A percentile compares a stretch with the other conserved stretches of the same genome.
These are phyloP conservation scores for Hypomontagnella submonticulosa DNA, from an alignment of 495 filamentous ascomycete genomes.

Conservation along the genomic window DNA sequence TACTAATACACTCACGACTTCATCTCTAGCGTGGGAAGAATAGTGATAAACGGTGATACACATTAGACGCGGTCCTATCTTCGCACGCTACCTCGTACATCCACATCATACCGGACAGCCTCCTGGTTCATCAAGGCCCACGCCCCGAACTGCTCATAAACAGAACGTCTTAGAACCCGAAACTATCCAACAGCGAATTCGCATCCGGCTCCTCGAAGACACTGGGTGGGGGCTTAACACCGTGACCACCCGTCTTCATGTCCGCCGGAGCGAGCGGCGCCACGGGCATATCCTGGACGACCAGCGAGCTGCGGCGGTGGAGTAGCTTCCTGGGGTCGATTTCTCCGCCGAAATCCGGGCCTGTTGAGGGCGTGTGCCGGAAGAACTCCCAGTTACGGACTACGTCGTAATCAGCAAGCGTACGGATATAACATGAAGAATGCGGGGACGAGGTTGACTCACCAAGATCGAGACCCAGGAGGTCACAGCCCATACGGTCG, in stretches of 20 bases:
- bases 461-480: conserved; percentile 87
- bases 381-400: conserved; percentile 92
- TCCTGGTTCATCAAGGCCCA: too few relatives aligned
- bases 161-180: conserved; percentile 67
- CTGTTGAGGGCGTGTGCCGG: conserved; percentile 52
- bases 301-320: conserved; percentile 76
- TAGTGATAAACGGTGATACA: too few relatives aligned
- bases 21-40: too few relatives aligned
- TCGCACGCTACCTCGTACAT: too few relatives aligned
- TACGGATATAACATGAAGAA: not conserved
- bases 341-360: conserved; percentile 52
- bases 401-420: conserved; percentile 17
- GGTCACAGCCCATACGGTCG: conserved; percentile 93
- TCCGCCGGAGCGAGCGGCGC: conserved; percentile 51
- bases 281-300: conserved; percentile 79
- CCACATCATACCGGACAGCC: too few relatives aligned
- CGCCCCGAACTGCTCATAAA: too few relatives aligned
- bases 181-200: conserved; percentile 81
- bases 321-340: conserved; percentile 75
- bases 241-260: conserved; percentile 60
- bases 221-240: conserved; percentile 70
- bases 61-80: too few relatives aligned
- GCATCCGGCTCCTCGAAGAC: conserved; percentile 92
- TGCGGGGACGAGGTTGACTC: too few relatives aligned
- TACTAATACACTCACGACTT: too few relatives aligned